These are phyloP conservation scores for Smittium mucronatum DNA, from an alignment of 371 early-diverging fungal genomes.

Conservation along the genomic window DNA sequence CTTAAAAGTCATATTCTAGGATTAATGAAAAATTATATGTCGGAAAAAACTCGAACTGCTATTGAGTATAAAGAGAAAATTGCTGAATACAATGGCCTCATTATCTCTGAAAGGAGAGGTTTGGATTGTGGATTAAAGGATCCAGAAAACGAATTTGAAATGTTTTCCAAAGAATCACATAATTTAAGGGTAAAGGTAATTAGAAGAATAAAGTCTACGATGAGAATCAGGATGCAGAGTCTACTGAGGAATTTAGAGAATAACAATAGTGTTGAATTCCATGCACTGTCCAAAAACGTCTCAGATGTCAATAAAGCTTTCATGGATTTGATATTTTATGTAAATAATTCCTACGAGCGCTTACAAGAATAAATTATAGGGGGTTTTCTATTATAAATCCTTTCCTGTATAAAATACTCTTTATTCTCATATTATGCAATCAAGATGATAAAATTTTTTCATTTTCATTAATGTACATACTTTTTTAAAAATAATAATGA, in stretches of 20 bases:
- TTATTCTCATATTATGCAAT: too few species aligned
- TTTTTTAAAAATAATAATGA: too few species aligned
- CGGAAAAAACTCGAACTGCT: not conserved
- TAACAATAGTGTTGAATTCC: not conserved
- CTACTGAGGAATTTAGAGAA: not conserved
- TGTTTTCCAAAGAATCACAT: not conserved
- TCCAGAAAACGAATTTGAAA: not conserved
- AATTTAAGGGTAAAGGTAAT: not conserved
- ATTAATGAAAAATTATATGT: not conserved
- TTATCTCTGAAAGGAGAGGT: not conserved
- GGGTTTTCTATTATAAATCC: too few species aligned
- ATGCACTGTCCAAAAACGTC: not conserved
- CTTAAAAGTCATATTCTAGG: not conserved
- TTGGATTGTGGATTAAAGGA: not conserved
- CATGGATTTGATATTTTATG: not conserved
- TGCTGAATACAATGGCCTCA: not conserved
- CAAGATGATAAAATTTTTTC: too few species aligned
- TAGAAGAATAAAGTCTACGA: not conserved
- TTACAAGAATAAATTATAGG: too few species aligned
- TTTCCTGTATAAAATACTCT: too few species aligned
- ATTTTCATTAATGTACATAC: too few species aligned
- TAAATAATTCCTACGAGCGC: too few species aligned
- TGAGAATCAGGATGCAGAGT: not conserved
- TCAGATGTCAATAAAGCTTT: not conserved
- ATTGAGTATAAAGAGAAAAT: not conserved